Base-by-base conservation (phyloP, 2,329 filamentous ascomycete species). In the Xylogone sp. region DNA sequence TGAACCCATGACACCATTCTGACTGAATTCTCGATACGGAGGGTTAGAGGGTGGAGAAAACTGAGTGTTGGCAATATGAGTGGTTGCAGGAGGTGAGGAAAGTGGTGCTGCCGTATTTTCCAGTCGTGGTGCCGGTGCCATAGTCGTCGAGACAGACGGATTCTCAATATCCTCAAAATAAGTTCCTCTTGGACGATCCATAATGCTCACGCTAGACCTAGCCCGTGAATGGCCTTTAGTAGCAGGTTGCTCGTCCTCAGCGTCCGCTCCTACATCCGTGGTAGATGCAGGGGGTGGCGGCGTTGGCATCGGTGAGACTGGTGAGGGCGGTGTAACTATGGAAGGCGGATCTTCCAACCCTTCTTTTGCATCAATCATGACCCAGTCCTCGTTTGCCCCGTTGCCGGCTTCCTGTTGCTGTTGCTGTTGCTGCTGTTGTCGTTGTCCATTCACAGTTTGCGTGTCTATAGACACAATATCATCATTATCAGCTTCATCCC, bases 121-220 rank as follows among this genome's bases (percentile, higher is more conserved):
- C n/a, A n/a, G n/a, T n/a, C n/a, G n/a, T n/a, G n/a, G n/a, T n/a
- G n/a, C n/a, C n/a, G n/a, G n/a, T n/a, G n/a, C n/a, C n/a, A n/a
- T n/a, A n/a, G n/a, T n/a, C n/a, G n/a, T n/a, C n/a, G n/a, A n/a
- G n/a, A n/a, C n/a, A n/a, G n/a, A n/a, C n/a, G 24, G 24, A 6
- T 27, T 10, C 5, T 27, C 24, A 27, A 6, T 27, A 5, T 27
- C 24, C 24, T 6, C 44, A 42, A 21, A 51, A 54, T 57, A 51
- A 13, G 54, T 54, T 48, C 57, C 56, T 2, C 57, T 53, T 10
- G 60, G 53, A 42, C 57, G 53, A 49, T 59, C 51, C 9, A 59
- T 43, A 46, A 59, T 51, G 43, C 54, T 61, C 7, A 50, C 44
- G 21, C 34, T 39, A 39, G 34, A 39, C 34, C 34, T 39, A 16